Evolutionary conservation across 768 basidiomycete genomes (phyloP), one percentile per base, ranked within the genome.

Genomic region (Cystobasidium onofrii): DNA sequence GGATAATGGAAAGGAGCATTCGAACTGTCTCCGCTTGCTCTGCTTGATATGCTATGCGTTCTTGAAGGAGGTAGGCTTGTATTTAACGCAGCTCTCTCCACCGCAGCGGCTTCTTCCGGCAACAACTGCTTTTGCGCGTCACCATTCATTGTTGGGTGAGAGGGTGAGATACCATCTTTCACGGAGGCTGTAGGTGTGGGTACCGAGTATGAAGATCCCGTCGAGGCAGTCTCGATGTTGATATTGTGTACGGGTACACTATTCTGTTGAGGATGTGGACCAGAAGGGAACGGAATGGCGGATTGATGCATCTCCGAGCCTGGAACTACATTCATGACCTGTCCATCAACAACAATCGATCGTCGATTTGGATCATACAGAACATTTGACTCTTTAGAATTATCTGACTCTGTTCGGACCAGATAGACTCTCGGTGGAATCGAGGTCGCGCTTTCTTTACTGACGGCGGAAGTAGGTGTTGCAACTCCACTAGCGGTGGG

Each of bases 1-100:
- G 69, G 69, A 43, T 71, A 60, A 18, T 33, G 29, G 69, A 71
- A 71, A 4, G 69, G 52, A 34, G 29, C 50, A 41, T 61, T 61
- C 10, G 69, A 9, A 27, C 69, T 71, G 36, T 71, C 66, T 7
- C 39, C 66, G 46, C 41, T 54, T 20, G 66, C 66, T 7, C 23
- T 2, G 34, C 50, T 69, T 10, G 66, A 33, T 15, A 31, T 69
- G 25, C 63, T 64, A 12, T 64, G 63, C 25, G 63, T 29, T 34
- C 63, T 4, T 4, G 63, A 64, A 25, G 63, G 57, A 34, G 57
- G 57, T 34, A 60, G 23, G 25, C 57, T 60, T 29, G 57, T 60
- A 13, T 27, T 29, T 4, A 34, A 15, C 10, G 57, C 29, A 15
- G 29, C 17, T 23, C 57, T 27, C 12, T 60, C 57, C 6, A 34